Evolutionary conservation across 2,329 filamentous ascomycete genomes (phyloP).

Genomic region (Massarina eburnea): DNA sequence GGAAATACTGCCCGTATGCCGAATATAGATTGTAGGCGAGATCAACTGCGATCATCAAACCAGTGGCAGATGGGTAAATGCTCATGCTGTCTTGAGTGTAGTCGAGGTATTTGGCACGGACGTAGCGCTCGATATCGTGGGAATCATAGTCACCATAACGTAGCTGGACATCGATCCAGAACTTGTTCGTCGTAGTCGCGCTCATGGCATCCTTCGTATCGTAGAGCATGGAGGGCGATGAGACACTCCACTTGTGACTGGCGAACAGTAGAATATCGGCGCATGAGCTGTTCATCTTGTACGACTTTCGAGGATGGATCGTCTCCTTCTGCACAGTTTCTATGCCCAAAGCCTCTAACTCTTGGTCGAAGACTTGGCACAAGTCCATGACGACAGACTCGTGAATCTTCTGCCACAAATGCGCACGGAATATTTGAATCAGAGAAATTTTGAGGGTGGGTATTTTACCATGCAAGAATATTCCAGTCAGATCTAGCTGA

Average conservation of each 20-base stretch:
- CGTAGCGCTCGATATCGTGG: constrained; percentile 97
- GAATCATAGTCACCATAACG: constrained; percentile 98
- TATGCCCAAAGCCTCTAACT: constrained; percentile 91
- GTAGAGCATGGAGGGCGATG: constrained; percentile 85
- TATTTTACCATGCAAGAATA: constrained; percentile 98
- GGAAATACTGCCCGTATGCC: constrained; percentile 98
- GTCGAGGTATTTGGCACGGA: constrained; percentile 95
- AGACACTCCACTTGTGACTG: constrained; percentile 98
- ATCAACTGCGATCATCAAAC: constrained; percentile 97
- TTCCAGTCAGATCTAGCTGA: constrained; percentile 94
- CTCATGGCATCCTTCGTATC: constrained; percentile 97
- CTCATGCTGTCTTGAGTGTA: constrained; percentile 99
- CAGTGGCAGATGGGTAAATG: constrained; percentile 95
- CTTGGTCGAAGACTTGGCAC: constrained; percentile 97
- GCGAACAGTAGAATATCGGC: constrained; percentile 96
- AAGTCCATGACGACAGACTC: constrained; percentile 98
- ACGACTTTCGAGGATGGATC: constrained; percentile 97
- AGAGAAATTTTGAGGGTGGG: constrained; percentile 96
- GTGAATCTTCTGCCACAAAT: constrained; percentile 99
- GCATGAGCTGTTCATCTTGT: constrained; percentile 99
- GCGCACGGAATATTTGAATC: constrained; percentile 98
- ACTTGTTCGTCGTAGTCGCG: constrained; percentile 94
- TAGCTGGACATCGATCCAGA: constrained; percentile 97
- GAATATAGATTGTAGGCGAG: constrained; percentile 98
- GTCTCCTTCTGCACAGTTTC: constrained; percentile 99